Base-by-base conservation (phyloP, 2,329 filamentous ascomycete species). In the Dactylellina leptospora region DNA sequence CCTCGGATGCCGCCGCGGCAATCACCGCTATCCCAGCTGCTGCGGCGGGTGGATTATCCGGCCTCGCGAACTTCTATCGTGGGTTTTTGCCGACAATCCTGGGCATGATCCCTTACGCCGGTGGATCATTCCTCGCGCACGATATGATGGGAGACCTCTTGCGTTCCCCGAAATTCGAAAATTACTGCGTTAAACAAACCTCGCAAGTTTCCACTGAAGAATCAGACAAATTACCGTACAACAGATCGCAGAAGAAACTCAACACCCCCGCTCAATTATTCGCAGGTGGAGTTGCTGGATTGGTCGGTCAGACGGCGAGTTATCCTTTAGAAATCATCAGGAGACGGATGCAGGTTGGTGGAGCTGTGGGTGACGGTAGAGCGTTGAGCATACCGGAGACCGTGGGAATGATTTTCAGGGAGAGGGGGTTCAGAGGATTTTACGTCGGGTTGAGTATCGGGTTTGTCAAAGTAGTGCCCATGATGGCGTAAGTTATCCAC, bases 61-160 rank as follows among this genome's bases (percentile, higher is more conserved):
- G 93, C 2, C 79, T 97, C 0, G 81, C 87, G 62, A 99, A 99
- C 80, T 99, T 99, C 80, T 99, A 97, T 81, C 88, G 95, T 51
- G 95, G 95, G 53, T 99, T 99, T 80, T 87, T 88, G 0, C 91
- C 93, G 0, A 97, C 95, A 0, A 81, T 99, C 3, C 84, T 96
- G 71, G 95, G 95, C 76, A 99, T 99, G 93, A 83, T 99, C 0
- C 95, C 95, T 0, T 99, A 99, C 78, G 95, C 95, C 0, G 95
- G 95, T 76, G 89, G 96, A 78, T 96, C 92, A 0, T 99, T 99
- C 81, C 85, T 99, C 40, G 96, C 92, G 0, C 95, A 99, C 81
- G 95, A 99, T 80, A 92, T 91, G 3, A 87, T 90, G 40, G 91
- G 91, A 72, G 95, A 99, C 79, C 78, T 95, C 48, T 85, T 99